These are phyloP conservation scores for Cornus florida DNA, from an alignment of 148 eudicot species.

Conservation along the genomic window DNA sequence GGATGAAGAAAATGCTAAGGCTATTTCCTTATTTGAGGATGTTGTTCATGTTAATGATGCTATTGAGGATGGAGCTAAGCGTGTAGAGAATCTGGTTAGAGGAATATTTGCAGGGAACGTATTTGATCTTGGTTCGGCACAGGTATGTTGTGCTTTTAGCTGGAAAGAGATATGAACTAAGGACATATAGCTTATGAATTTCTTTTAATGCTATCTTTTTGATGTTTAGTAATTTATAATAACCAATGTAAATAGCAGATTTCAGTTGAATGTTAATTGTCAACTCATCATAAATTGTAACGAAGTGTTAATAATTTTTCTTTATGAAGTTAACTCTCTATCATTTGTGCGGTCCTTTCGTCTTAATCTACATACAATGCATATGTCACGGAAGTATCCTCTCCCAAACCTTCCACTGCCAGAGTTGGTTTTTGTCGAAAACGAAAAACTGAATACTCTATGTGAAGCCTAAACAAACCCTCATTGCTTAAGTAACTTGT, in stretches of 20 bases:
- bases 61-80: constrained; percentile 75
- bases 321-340: neutral
- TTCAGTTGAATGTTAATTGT: neutral
- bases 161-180: neutral
- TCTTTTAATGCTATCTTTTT: neutral
- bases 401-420: neutral
- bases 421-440: neutral
- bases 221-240: neutral
- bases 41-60: constrained; percentile 84
- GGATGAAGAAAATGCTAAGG: constrained; percentile 98
- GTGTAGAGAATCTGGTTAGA: constrained; percentile 76
- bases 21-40: constrained; percentile 69
- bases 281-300: neutral
- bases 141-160: constrained; percentile 51
- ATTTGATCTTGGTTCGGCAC: constrained; percentile 98
- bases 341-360: neutral
- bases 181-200: neutral
- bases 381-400: neutral
- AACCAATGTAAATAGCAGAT: neutral
- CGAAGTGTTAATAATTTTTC: neutral
- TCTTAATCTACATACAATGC: neutral
- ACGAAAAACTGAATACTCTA: neutral
- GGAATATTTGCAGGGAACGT: constrained; percentile 98
- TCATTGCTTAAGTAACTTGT: no score
- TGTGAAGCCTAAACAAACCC: neutral